Base-by-base conservation (phyloP, 140 eudicot species). In the Senecio squalidus region DNA sequence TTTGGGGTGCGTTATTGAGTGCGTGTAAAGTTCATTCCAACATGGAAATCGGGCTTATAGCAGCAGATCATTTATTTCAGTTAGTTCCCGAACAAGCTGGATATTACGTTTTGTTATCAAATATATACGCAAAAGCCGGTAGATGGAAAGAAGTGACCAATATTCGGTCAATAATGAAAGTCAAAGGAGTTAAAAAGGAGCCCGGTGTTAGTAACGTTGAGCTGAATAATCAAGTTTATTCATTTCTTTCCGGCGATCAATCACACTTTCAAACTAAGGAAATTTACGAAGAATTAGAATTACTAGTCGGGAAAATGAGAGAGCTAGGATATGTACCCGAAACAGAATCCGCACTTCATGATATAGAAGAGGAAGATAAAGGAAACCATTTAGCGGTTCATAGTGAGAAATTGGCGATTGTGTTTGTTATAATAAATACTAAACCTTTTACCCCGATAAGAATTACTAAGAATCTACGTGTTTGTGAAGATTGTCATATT, bases 321-420 rank as follows among this genome's bases (percentile, higher is more conserved):
- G 95, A 79, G 40, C 65, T 76, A 17, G 96, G 96, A 58, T 89
- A 85, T 77, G 92, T 85, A 28, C 86, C 95, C 0, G 79, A 75
- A 54, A 79, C 76, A 8, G 89, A 85, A 21, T 78, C 74, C 22
- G 97, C 92, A 21, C 80, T 89, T 64, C 95, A 89, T 64, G 95
- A 89, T 67, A 88, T 89, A 24, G 97, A 89, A 52, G 95, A 89
- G 52, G 97, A 89, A 74, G 97, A 85, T 36, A 85, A 82, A 66
- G 93, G 85, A 50, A 74, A 83, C 22, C 95, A 89, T 61, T 74
- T 89, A 40, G 89, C 29, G 3, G 84, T 89, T 24, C 97, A 89
- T 45, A 89, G 95, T 58, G 97, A 89, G 69, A 89, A 89, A 72
- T 75, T 89, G 71, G 97, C 97, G 0, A 82, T 77, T 58, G 89